These are phyloP conservation scores for Hirschioporus abietinus DNA, from an alignment of 768 basidiomycete genomes.

Conservation along the genomic window DNA sequence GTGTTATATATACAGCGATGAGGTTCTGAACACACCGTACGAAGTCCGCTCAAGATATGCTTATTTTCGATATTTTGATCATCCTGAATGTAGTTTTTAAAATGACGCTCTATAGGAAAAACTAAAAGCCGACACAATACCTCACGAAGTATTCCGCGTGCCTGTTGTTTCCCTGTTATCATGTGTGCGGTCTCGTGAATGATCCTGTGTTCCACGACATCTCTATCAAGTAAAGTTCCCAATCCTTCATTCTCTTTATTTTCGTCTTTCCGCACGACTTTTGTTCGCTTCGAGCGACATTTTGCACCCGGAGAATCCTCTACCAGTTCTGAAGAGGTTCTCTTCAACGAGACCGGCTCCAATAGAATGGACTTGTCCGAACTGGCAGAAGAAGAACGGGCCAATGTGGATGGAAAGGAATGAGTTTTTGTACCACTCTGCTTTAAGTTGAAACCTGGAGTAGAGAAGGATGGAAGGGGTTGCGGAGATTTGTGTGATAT, in stretches of 20 bases:
- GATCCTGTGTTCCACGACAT: too few species aligned
- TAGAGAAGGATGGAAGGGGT: neutral
- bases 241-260: neutral
- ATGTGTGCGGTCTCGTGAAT: too few species aligned
- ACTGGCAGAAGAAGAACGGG: neutral
- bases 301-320: neutral
- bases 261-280: neutral
- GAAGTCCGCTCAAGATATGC: neutral
- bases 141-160: neutral
- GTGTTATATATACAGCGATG: slow-evolving; percentile 9
- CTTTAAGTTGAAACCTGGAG: neutral
- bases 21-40: neutral
- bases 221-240: neutral
- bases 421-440: neutral
- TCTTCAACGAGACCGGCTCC: neutral
- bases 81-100: neutral
- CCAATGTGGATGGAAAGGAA: neutral
- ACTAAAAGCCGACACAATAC: neutral
- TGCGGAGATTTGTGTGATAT: neutral
- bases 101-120: too few species aligned
- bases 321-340: neutral
- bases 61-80: neutral
- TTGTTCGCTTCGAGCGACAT: neutral
- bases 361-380: neutral
- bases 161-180: neutral